Evolutionary conservation across 192 early-diverging fungal species (phyloP), one percentile per base, ranked within the genome.

Genomic region (Mortierella antarctica): DNA sequence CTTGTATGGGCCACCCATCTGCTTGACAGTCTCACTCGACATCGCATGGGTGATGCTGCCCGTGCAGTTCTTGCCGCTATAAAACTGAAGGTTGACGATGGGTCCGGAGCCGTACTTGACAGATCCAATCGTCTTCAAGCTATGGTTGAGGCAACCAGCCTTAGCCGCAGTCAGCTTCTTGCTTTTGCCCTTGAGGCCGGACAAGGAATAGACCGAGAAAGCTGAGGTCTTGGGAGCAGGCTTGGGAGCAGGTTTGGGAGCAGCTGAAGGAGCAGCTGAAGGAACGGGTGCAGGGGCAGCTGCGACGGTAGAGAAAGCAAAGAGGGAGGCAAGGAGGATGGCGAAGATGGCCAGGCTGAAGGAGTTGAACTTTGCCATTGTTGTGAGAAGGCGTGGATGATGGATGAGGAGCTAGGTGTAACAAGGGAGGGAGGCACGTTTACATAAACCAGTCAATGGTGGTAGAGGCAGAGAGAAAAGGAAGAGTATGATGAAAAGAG

Each of bases 1-100:
- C 46, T 57, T 58, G 74, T 69, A 76, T 4, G 74, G 74, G 2
- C 74, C 74, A 15, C 74, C 74, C 74, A 76, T 76, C 45, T 20
- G 12, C 39, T 63, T 63, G 41, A 70, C 53, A 40, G 74, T 76
- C 14, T 46, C 54, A 17, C 45, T 76, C 5, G 67, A 17, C 74
- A 76, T 76, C 46, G 44, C 45, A 21, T 76, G 74, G 5, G 53
- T 58, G 7, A 64, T 50, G 41, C 49, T 76, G 74, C 74, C 74
- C 11, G 40, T 70, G 74, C 74, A 76, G 45, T 70, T 69, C 67
- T 68, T 70, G 55, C 23, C 67, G 17, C 49, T 7, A 47, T 53
- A 76, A 42, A 76, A 76, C 8, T 48, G 41, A 23, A 65, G 48
- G 12, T 63, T 9, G 5, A 55, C 66, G 40, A 41, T 1, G 7